Conservation (phyloP, 371 early-diverging fungal species). For the Mucor racemosus region DNA sequence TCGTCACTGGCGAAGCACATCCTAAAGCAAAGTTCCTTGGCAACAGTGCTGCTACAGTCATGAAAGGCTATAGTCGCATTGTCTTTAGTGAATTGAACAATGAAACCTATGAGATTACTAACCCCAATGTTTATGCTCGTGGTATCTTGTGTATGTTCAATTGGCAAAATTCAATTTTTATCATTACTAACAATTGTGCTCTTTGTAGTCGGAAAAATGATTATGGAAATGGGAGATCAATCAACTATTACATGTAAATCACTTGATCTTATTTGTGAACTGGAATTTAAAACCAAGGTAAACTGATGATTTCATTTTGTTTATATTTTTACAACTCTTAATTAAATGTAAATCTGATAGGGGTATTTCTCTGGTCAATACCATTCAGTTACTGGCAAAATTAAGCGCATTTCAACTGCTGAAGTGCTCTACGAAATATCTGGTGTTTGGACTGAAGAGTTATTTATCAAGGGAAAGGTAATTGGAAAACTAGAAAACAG, state of each 20-base stretch:
- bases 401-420: slow-evolving; percentile 77
- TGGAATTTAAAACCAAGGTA: slow-evolving; percentile 95
- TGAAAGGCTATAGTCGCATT: slow-evolving; percentile 72
- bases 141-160: slow-evolving; percentile 68
- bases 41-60: slow-evolving; percentile 89
- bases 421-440: slow-evolving; percentile 78
- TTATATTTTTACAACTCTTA: not conserved
- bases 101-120: slow-evolving; percentile 47
- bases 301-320: not conserved
- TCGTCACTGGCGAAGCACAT: slow-evolving; percentile 82
- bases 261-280: slow-evolving; percentile 75
- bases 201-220: slow-evolving; percentile 85
- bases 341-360: slow-evolving; percentile 12
- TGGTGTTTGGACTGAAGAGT: slow-evolving; percentile 88
- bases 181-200: slow-evolving; percentile 43
- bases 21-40: slow-evolving; percentile 93
- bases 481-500: not conserved
- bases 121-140: slow-evolving; percentile 51
- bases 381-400: slow-evolving; percentile 80
- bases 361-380: slow-evolving; percentile 85
- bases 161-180: slow-evolving; percentile 35
- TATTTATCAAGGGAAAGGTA: slow-evolving; percentile 52
- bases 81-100: slow-evolving; percentile 32
- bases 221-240: slow-evolving; percentile 90
- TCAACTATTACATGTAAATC: slow-evolving; percentile 76